Percentiles rank a stretch among this genome's conserved stretches.
phyloP scores from a whole-genome alignment of 2,329 filamentous ascomycete species.

The Lojkania enalia region DNA sequence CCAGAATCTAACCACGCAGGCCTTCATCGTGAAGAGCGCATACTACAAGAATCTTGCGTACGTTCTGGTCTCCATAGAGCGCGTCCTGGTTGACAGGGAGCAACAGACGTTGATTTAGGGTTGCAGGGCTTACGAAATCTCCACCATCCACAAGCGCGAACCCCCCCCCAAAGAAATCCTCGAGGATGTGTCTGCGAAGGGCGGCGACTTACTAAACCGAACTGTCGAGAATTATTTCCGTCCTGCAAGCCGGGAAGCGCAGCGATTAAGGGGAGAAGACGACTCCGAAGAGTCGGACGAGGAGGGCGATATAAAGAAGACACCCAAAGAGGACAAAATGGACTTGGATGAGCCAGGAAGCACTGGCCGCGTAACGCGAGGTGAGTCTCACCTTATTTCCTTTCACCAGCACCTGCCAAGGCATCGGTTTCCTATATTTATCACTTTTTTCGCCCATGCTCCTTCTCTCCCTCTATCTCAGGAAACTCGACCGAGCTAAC shows the following conservation, averaged over 20 bases:
- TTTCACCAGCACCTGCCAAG: too few species aligned
- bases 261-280: constrained; percentile 56
- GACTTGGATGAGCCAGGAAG: constrained; percentile 55
- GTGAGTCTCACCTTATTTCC: constrained; percentile 22
- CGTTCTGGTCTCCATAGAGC: constrained; percentile 22
- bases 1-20: constrained; percentile 77
- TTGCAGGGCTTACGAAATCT: constrained; percentile 75
- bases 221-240: constrained; percentile 74
- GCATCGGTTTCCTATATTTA: too few species aligned
- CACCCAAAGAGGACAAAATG: constrained; percentile 56
- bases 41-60: constrained; percentile 86
- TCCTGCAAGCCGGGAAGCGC: constrained; percentile 53
- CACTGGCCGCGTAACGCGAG: constrained; percentile 42
- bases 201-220: constrained; percentile 75
- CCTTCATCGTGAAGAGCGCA: constrained; percentile 81
- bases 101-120: constrained; percentile 13
- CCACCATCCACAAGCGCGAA: constrained; percentile 73
- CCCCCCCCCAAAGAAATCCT: constrained; percentile 87
- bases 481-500: constrained; percentile 38
- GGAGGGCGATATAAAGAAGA: constrained; percentile 48
- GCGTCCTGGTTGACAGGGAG: neutral
- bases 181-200: constrained; percentile 78
- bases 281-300: constrained; percentile 53
- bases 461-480: neutral
- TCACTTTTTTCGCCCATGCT: neutral